These are phyloP conservation scores for Pseudocercospora fijiensis DNA, from an alignment of 2,329 filamentous ascomycete species.

Conservation along the genomic window DNA sequence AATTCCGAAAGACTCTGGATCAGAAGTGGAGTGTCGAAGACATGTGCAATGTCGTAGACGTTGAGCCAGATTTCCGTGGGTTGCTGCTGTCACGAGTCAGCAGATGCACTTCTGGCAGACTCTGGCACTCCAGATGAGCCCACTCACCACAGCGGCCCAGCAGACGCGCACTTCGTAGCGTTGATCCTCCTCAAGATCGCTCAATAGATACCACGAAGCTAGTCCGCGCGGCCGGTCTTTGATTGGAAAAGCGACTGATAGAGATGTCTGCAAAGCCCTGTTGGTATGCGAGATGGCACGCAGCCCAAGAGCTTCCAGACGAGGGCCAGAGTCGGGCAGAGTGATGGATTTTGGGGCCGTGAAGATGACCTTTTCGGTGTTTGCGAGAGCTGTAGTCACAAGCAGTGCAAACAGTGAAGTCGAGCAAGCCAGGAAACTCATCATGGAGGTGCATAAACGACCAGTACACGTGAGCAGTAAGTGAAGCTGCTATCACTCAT, in stretches of 20 bases:
- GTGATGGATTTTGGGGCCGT: slow-evolving; percentile 62
- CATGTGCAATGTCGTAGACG: slow-evolving; percentile 60
- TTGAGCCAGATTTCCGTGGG: slow-evolving; percentile 75
- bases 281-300: slow-evolving; percentile 58
- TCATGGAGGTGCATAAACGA: slow-evolving; percentile 23
- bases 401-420: slow-evolving; percentile 31
- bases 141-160: slow-evolving; percentile 85
- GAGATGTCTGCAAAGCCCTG: slow-evolving; percentile 58
- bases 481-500: slow-evolving; percentile 11
- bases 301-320: slow-evolving; percentile 62
- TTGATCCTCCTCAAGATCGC: slow-evolving; percentile 65
- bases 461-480: background rate
- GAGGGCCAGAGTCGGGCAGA: slow-evolving; percentile 57
- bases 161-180: slow-evolving; percentile 91
- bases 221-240: slow-evolving; percentile 54
- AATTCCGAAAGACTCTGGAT: slow-evolving; percentile 35
- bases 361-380: slow-evolving; percentile 92
- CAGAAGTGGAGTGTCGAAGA: slow-evolving; percentile 49
- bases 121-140: background rate
- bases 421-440: slow-evolving; percentile 28
- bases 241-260: slow-evolving; percentile 68
- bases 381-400: slow-evolving; percentile 53
- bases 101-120: background rate
- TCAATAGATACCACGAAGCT: slow-evolving; percentile 76
- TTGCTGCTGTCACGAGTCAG: slow-evolving; percentile 60